Percentiles rank a stretch among this genome's conserved stretches.
Conservation (phyloP, 768 basidiomycete species). For the Pleurotus pulmonarius region DNA sequence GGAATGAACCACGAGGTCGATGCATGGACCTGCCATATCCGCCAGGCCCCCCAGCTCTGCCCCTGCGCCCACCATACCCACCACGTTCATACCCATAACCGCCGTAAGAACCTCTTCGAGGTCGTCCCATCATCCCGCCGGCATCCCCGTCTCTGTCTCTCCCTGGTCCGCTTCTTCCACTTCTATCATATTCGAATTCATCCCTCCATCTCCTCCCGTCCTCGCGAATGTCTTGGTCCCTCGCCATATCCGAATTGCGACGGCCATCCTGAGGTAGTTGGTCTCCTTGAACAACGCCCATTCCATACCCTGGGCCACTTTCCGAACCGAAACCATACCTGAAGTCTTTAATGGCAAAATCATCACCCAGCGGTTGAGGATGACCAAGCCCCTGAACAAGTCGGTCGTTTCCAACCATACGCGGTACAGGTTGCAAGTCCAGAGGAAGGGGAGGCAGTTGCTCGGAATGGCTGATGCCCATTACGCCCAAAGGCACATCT, state of each 20-base stretch:
- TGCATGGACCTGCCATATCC: conserved; percentile 34
- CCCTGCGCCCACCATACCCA: conserved; percentile 20
- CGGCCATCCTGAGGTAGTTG: conserved; percentile 12
- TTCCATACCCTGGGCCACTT: conserved; percentile 31
- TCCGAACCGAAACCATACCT: conserved; percentile 60
- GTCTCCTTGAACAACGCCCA: conserved; percentile 23
- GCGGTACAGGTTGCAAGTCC: conserved; percentile 1
- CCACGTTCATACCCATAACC: conserved; percentile 31
- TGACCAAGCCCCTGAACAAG: background rate
- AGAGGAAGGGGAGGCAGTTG: conserved; percentile 5
- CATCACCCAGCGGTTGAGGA: conserved; percentile 22
- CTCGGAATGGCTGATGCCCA: background rate
- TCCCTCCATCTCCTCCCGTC: conserved; percentile 12
- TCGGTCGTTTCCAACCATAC: conserved; percentile 1
- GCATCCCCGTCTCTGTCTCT: conserved; percentile 19
- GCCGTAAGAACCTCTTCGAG: conserved; percentile 19
- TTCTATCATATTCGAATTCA: conserved; percentile 6
- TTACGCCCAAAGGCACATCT: too few relatives aligned
- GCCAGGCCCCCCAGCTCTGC: conserved; percentile 20
- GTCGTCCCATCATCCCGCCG: conserved; percentile 26
- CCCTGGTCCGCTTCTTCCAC: conserved; percentile 7
- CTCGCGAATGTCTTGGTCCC: conserved; percentile 14
- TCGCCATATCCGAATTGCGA: conserved; percentile 14
- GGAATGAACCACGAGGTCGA: conserved; percentile 24
- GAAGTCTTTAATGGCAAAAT: conserved; percentile 56